Conservation (phyloP, 2,329 filamentous ascomycete species). For the Chaetomiaceae sp. region DNA sequence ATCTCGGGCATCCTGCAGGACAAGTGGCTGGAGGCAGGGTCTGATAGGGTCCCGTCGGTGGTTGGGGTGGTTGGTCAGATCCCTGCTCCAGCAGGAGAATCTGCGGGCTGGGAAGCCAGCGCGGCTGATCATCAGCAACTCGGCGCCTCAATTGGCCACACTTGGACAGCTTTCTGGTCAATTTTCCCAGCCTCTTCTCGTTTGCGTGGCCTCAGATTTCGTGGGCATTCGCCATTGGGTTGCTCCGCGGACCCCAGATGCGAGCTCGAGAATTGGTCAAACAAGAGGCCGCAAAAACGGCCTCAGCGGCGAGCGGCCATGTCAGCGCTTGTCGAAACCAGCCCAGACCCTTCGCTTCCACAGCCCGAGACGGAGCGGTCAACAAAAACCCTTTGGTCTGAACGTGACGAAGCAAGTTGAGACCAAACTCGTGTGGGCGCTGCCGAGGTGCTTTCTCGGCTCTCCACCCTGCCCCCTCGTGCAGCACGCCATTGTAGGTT, state of each 20-base stretch:
- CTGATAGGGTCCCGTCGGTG: constrained; percentile 16
- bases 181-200: constrained; percentile 24
- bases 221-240: constrained; percentile 28
- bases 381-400: background rate
- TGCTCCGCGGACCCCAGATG: constrained; percentile 5
- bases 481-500: constrained; percentile 19
- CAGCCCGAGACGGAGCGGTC: background rate
- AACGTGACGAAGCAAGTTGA: background rate
- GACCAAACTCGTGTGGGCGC: background rate
- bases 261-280: background rate
- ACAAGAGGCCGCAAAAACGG: background rate
- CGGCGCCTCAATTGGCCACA: constrained; percentile 22
- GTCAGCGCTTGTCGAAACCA: background rate
- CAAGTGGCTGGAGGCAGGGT: constrained; percentile 6
- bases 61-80: constrained; percentile 22
- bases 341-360: no score
- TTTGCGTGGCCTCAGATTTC: constrained; percentile 18
- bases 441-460: constrained; percentile 20
- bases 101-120: constrained; percentile 19
- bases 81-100: constrained; percentile 22
- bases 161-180: background rate
- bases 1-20: constrained; percentile 20
- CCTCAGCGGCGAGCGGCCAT: constrained; percentile 4
- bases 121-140: constrained; percentile 19
- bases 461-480: constrained; percentile 12